phyloP scores from a whole-genome alignment of 2,329 filamentous ascomycete genomes.

The Apiospora rasikravindrae region DNA sequence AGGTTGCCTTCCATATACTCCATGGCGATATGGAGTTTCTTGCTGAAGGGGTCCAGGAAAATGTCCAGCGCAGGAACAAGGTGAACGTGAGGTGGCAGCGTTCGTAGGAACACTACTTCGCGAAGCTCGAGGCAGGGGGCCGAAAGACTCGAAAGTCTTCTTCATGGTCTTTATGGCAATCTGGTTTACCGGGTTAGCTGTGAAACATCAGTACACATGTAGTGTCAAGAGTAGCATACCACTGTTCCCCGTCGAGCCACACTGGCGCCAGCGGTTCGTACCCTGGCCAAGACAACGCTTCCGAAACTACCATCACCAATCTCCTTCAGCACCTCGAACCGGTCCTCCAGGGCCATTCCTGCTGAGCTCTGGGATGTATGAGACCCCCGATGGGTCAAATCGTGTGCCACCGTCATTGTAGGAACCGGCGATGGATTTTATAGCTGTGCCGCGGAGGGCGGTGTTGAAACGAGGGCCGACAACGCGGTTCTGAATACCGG shows the following conservation, averaged over 20 bases:
- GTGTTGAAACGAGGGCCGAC: constrained; percentile 21
- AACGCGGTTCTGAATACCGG: constrained; percentile 25
- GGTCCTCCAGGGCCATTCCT: constrained; percentile 78
- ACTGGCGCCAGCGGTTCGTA: constrained; percentile 86
- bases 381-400: constrained; percentile 72
- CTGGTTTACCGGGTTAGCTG: constrained; percentile 52
- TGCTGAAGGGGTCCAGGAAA: constrained; percentile 93
- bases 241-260: constrained; percentile 89
- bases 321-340: constrained; percentile 96
- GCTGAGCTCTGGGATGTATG: constrained; percentile 51
- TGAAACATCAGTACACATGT: background rate
- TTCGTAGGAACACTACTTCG: constrained; percentile 95
- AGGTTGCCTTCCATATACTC: constrained; percentile 99
- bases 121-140: constrained; percentile 90
- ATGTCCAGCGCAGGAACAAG: constrained; percentile 98
- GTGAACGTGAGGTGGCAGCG: constrained; percentile 85
- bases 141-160: constrained; percentile 95
- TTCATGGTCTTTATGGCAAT: constrained; percentile 99
- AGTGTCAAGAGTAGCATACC: constrained; percentile 62
- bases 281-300: constrained; percentile 89
- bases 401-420: constrained; percentile 79
- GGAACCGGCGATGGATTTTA: constrained; percentile 28
- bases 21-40: constrained; percentile 98
- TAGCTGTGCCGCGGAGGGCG: constrained; percentile 22
- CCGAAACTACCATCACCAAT: constrained; percentile 99